A percentile compares a stretch with the other conserved stretches of the same genome.
phyloP scores from a whole-genome alignment of 345 rosid genomes.

The Crucihimalaya himalaica region DNA sequence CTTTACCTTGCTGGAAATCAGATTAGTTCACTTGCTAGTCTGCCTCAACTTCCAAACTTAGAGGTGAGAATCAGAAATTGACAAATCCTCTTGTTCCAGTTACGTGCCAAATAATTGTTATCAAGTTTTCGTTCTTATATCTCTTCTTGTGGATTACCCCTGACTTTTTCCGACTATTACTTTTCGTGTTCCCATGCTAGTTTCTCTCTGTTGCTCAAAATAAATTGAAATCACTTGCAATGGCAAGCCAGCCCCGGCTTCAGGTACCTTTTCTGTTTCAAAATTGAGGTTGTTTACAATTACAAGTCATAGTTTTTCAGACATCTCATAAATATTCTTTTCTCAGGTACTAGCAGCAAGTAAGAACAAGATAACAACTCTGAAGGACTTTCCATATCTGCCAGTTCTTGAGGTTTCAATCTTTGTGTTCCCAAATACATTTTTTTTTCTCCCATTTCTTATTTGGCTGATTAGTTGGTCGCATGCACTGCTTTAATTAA shows the following conservation, averaged over 20 bases:
- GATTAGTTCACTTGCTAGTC: conserved; percentile 86
- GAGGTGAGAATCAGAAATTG: conserved; percentile 59
- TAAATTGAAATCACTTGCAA: conserved; percentile 86
- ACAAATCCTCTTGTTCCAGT: conserved; percentile 10
- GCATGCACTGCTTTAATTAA: neutral
- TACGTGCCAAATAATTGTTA: conserved; percentile 17
- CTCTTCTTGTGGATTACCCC: conserved; percentile 9
- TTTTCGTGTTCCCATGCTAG: conserved; percentile 44
- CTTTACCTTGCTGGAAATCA: conserved; percentile 98
- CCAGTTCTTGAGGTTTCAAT: conserved; percentile 85
- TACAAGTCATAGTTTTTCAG: conserved; percentile 9
- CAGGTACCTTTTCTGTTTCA: conserved; percentile 60
- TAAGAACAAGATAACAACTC: conserved; percentile 88
- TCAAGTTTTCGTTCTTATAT: conserved; percentile 1
- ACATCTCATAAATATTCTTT: conserved; percentile 3
- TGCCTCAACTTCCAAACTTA: conserved; percentile 94
- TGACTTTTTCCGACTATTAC: neutral
- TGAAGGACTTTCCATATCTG: conserved; percentile 86
- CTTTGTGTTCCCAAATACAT: neutral
- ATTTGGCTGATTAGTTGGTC: conserved; percentile 5
- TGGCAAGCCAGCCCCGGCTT: conserved; percentile 98
- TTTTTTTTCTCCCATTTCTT: neutral
- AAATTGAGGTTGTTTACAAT: conserved; percentile 13
- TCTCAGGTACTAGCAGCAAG: conserved; percentile 95
- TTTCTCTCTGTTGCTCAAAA: conserved; percentile 98